Evolutionary conservation across 2,329 filamentous ascomycete species (phyloP), one percentile per base, ranked within the genome.

Genomic region (Fusarium coffeatum): DNA sequence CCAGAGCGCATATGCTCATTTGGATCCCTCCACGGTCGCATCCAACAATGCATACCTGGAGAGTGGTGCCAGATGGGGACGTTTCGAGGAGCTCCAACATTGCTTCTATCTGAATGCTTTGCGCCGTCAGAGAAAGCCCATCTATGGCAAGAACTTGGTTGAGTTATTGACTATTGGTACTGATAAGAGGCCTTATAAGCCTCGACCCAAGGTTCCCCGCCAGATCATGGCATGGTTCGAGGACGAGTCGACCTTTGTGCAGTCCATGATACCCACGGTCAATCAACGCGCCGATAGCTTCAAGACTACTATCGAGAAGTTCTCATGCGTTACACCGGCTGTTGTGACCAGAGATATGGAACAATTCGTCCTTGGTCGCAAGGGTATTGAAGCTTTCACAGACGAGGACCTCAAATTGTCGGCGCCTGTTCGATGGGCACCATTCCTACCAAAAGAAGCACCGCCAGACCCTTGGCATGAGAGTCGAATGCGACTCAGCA

Each of bases 261-360:
- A 84, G 40, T 84, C 87, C 6, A 88, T 96, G 81, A 88, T 96
- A n/a, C 88, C 90, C 20, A 93, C 90, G 0, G 79, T 97, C 1
- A 87, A 91, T 42, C 87, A 93, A 74, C 90, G 94, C 25, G 90
- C 94, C 3, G 86, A 89, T 54, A 84, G 85, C 16, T 85, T 97
- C 80, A 90, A 95, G 74, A 89, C 88, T 1, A 90, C 87, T 5
- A 90, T 99, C 55, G 89, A 92, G 68, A 93, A 95, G 77, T 99
- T 98, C 75, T 93, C 92, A 2, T 99, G 95, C 74, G 90, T 97
- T 34, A 98, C 96, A 0, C 96, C 96, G 4, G 90, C 93, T 2
- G 95, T 93, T 15, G 90, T 97, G 6, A 93, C 94, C 1, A 88
- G 91, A 30, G 93, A 97, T 69, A 84, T 97, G 73, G 88, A 89